Base-by-base conservation (phyloP, 371 early-diverging fungal genomes). In the Syncephalastrum sp. region DNA sequence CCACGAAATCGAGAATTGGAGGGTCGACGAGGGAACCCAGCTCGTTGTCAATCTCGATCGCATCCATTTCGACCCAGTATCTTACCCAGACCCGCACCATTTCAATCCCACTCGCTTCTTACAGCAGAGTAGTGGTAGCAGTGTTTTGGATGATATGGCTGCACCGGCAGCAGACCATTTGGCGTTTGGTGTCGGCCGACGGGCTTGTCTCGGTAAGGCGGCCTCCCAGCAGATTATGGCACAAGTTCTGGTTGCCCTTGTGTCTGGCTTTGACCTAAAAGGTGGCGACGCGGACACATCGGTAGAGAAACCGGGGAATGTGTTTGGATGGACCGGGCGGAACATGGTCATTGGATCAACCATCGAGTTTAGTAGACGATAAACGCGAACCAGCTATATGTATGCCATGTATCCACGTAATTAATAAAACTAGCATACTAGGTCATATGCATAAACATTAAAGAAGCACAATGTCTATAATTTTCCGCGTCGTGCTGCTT, bases 41-140 rank as follows among this genome's bases (percentile, higher is more conserved):
- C 17, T 76, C 6, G 50, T 76, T 2, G 63, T 69, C 13, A 79
- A 79, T 17, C 44, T 75, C 8, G 62, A 76, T 52, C 56, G 64
- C 1, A 76, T 79, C 25, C 77, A 79, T 25, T 48, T 47, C 3
- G 64, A 79, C 25, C 21, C 38, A 8, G 17, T 17, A 1, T 38
- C 23, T 21, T 65, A 65, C 38, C 21, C 47, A 14, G 8, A 65
- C 25, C 61, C 61, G 0, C 23, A 24, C 38, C 12, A 21, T 6
- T 65, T 65, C 41, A 17, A 60, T 27, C 66, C 61, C 14, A 27
- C 53, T 1, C 55, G 65, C 5, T 65, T 64, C 42, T 29, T 64
- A 27, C 38, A 63, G 16, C 25, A 47, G 16, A 43, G 49, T 25
- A 42, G 4, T 14, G 47, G 43, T 33, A 43, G 21, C 21, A 10